Percentiles rank a stretch among this genome's conserved stretches.
These are phyloP conservation scores for Nephelium lappaceum DNA, from an alignment of 345 rosid genomes.

Conservation along the genomic window DNA sequence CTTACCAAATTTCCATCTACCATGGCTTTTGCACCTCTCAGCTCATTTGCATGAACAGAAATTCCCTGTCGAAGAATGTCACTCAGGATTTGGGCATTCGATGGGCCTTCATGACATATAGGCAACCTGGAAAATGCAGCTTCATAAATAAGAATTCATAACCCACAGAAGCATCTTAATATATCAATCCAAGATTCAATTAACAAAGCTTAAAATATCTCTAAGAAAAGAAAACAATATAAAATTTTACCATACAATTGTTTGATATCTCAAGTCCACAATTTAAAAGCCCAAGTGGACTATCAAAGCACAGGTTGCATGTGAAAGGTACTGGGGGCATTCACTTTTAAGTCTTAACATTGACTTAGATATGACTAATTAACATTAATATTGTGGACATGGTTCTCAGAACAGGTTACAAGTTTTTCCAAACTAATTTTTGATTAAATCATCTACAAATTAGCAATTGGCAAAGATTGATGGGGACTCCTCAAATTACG, in stretches of 20 bases:
- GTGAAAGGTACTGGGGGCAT: not conserved
- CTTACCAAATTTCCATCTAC: constrained; percentile 86
- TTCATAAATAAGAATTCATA: constrained; percentile 13
- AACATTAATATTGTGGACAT: not conserved
- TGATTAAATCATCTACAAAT: not conserved
- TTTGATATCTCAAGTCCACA: not conserved
- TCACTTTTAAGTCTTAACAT: not conserved
- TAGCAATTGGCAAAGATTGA: not conserved
- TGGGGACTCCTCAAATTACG: not conserved
- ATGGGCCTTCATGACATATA: constrained; percentile 41
- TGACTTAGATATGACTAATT: not conserved
- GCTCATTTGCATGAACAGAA: constrained; percentile 59
- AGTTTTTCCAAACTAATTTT: not conserved
- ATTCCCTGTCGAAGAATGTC: constrained; percentile 68
- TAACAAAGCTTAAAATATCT: not conserved
- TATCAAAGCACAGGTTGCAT: not conserved
- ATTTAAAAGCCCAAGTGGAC: not conserved
- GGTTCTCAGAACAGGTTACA: not conserved
- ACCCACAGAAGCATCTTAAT: not conserved
- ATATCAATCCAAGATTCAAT: constrained; percentile 7
- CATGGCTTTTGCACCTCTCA: constrained; percentile 68
- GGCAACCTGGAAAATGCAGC: constrained; percentile 53
- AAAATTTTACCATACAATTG: not conserved
- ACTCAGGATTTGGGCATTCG: constrained; percentile 43
- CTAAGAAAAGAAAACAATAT: not conserved